phyloP scores from a whole-genome alignment of 305 asterid species.

The Fraxinus albicans region DNA sequence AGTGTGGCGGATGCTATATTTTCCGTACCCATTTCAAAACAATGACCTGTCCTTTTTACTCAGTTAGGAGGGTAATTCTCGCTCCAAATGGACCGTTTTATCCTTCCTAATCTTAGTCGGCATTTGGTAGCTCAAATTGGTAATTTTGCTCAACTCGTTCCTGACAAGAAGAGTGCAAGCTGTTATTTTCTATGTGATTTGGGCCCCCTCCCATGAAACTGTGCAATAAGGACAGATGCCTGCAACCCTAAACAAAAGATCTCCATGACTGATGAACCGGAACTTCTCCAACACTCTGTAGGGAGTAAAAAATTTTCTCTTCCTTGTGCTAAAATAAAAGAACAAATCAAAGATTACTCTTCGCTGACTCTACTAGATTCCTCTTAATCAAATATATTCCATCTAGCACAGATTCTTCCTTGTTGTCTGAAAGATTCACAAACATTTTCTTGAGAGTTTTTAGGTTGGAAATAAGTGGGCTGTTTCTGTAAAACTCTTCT shows the following conservation, averaged over 20 bases:
- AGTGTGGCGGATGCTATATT: no score
- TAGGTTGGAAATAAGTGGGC: background rate
- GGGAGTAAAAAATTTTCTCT: background rate
- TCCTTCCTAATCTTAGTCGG: background rate
- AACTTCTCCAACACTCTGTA: background rate
- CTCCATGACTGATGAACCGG: background rate
- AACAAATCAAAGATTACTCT: background rate
- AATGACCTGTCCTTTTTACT: no score
- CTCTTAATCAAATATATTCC: background rate
- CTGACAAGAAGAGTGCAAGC: background rate
- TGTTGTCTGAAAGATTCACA: conserved; percentile 11
- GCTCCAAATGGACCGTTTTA: no score
- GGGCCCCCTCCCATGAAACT: background rate
- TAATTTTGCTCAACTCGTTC: background rate
- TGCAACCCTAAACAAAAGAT: background rate
- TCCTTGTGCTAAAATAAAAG: background rate
- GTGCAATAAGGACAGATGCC: background rate
- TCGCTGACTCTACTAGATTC: background rate
- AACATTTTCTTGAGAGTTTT: background rate
- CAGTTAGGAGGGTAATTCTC: no score
- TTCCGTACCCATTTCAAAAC: no score
- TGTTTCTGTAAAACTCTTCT: background rate
- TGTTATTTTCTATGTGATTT: background rate
- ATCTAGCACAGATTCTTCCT: background rate
- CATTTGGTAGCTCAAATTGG: background rate